phyloP scores from a whole-genome alignment of 176 grass and related monocot genomes.

The Dendrocalamus sinicus region DNA sequence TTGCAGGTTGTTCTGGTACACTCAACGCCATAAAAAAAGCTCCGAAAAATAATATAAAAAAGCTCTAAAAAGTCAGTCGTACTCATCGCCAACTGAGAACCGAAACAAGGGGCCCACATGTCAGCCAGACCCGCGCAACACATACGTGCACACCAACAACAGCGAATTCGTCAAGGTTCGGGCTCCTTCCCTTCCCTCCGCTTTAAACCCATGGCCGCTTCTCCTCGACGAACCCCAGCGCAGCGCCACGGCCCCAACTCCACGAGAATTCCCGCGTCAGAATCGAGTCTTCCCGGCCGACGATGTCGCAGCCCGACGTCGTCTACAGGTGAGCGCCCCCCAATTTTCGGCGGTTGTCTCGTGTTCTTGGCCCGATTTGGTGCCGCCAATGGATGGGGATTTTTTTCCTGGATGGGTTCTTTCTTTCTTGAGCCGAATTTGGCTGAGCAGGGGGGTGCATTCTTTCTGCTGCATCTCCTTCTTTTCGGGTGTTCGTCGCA shows the following conservation, averaged over 20 bases:
- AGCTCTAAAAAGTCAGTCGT: too few species aligned
- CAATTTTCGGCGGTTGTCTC: background rate
- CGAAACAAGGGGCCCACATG: background rate
- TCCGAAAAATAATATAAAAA: too few species aligned
- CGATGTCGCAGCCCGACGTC: background rate
- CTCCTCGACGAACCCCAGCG: background rate
- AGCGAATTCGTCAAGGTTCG: background rate
- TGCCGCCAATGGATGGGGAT: background rate
- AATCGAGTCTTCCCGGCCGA: constrained; percentile 38
- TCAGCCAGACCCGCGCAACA: background rate
- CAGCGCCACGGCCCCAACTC: background rate
- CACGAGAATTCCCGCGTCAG: constrained; percentile 35
- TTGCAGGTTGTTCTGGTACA: too few species aligned
- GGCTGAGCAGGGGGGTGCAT: too few species aligned
- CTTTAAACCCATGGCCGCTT: background rate
- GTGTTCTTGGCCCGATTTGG: background rate
- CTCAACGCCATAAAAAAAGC: too few species aligned
- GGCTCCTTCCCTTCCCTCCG: background rate
- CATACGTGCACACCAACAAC: background rate
- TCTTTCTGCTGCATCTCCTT: background rate
- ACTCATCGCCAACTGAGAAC: too few species aligned
- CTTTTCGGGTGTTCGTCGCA: background rate
- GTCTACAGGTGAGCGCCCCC: background rate
- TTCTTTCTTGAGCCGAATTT: background rate
- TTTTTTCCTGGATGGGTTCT: background rate